A percentile compares a stretch with the other conserved stretches of the same genome.
These are phyloP conservation scores for Leccinum subatratum DNA, from an alignment of 1,284 basidiomycete species.

Conservation along the genomic window DNA sequence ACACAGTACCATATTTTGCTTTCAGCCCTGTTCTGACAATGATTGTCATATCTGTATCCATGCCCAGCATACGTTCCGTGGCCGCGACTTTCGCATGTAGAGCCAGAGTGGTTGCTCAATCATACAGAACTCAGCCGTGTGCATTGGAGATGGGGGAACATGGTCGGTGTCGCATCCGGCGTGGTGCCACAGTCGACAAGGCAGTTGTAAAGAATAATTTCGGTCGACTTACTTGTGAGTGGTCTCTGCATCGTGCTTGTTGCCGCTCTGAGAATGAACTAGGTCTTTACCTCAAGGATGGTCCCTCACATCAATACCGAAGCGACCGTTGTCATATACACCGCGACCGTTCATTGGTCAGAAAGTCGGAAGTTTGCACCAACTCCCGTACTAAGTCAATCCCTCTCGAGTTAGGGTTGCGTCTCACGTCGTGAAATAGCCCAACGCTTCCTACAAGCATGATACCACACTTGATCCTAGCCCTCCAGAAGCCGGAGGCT, in stretches of 20 bases:
- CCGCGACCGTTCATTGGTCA: conserved; percentile 95
- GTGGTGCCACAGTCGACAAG: conserved; percentile 98
- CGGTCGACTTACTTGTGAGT: conserved; percentile 78
- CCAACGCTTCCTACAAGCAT: conserved; percentile 97
- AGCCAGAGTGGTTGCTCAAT: conserved; percentile 37
- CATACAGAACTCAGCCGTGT: conserved; percentile 39
- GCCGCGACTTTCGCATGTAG: conserved; percentile 36
- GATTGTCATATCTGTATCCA: conserved; percentile 42
- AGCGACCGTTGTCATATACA: conserved; percentile 96
- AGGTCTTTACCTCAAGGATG: conserved; percentile 93
- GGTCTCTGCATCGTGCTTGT: conserved; percentile 1
- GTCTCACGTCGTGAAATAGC: conserved; percentile 35
- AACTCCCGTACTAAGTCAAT: conserved; percentile 75
- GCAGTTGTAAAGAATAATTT: conserved; percentile 97
- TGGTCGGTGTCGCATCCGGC: conserved; percentile 57
- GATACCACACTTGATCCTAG: conserved; percentile 93
- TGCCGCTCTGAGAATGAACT: conserved; percentile 12
- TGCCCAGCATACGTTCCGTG: conserved; percentile 37
- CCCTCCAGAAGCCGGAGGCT: conserved; percentile 93
- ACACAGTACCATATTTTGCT: conserved; percentile 62
- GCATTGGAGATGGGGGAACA: conserved; percentile 35
- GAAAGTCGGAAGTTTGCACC: conserved; percentile 95
- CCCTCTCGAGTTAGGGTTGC: background rate
- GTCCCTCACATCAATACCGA: conserved; percentile 95
- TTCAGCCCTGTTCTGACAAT: conserved; percentile 37